These are phyloP conservation scores for Plicaturopsis crispa DNA, from an alignment of 768 basidiomycete species.

Conservation along the genomic window DNA sequence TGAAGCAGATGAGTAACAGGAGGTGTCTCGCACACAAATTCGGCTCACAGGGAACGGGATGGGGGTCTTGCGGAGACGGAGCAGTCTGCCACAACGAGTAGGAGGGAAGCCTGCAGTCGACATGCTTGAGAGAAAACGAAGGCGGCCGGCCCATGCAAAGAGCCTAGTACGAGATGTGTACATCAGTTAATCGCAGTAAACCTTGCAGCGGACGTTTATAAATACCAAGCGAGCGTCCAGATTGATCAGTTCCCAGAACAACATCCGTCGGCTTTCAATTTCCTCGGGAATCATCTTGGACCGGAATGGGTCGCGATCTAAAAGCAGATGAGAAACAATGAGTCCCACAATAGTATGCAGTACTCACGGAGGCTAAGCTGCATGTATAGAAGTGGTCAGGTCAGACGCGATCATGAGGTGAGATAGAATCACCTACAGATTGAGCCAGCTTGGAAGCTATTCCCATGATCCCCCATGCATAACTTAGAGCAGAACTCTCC, in stretches of 20 bases:
- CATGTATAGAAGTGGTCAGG: constrained; percentile 13
- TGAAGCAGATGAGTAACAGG: constrained; percentile 9
- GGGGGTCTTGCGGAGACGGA: constrained; percentile 18
- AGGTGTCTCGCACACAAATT: constrained; percentile 5
- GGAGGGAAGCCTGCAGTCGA: constrained; percentile 46
- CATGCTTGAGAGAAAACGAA: constrained; percentile 55
- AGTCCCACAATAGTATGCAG: constrained; percentile 8
- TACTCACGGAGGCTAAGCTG: constrained; percentile 64
- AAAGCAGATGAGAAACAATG: constrained; percentile 9
- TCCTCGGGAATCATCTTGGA: constrained; percentile 66
- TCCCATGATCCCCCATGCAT: constrained; percentile 74
- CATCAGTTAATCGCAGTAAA: constrained; percentile 9
- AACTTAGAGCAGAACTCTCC: constrained; percentile 63
- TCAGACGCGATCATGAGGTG: constrained; percentile 6
- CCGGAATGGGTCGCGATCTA: constrained; percentile 63
- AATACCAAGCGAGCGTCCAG: constrained; percentile 61
- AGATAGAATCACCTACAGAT: constrained; percentile 38
- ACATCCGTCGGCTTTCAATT: constrained; percentile 56
- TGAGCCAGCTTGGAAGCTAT: constrained; percentile 68
- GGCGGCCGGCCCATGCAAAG: constrained; percentile 68
- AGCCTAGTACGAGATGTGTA: constrained; percentile 32
- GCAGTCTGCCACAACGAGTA: constrained; percentile 22
- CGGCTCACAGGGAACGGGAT: constrained; percentile 21
- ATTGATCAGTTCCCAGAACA: constrained; percentile 72
- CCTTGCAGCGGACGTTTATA: constrained; percentile 16